Percentiles rank a stretch among this genome's conserved stretches.
These are phyloP conservation scores for Noccaea bulbosa DNA, from an alignment of 345 rosid species.

Conservation along the genomic window DNA sequence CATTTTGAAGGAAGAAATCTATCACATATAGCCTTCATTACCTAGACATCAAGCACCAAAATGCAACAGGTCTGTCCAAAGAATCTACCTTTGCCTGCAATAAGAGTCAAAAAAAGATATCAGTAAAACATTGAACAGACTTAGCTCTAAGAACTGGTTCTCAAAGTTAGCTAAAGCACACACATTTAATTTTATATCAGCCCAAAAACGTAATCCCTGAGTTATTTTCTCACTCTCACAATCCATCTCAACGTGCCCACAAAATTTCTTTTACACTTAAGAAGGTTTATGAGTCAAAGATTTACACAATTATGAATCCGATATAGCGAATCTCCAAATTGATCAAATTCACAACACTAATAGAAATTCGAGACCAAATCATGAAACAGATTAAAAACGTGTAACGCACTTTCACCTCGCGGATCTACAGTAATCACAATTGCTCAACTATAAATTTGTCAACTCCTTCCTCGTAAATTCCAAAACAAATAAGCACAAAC, in stretches of 20 bases:
- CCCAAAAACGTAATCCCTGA: not conserved
- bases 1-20: slow-evolving; percentile 54
- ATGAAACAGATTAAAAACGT: slow-evolving; percentile 3
- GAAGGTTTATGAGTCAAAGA: not conserved
- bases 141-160: not conserved
- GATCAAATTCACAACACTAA: not conserved
- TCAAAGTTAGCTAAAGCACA: not conserved
- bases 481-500: not conserved
- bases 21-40: slow-evolving; percentile 72
- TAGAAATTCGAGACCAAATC: not conserved
- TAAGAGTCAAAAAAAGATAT: not conserved
- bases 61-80: slow-evolving; percentile 24
- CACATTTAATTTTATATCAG: not conserved
- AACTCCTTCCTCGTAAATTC: slow-evolving; percentile 7
- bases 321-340: not conserved
- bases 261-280: not conserved
- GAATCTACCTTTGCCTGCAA: slow-evolving; percentile 41
- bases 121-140: not conserved
- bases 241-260: not conserved
- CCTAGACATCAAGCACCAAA: slow-evolving; percentile 44
- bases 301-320: slow-evolving; percentile 4
- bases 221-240: slow-evolving; percentile 1
- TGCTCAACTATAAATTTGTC: slow-evolving; percentile 25
- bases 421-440: slow-evolving; percentile 35
- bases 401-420: slow-evolving; percentile 15